Base-by-base conservation (phyloP, 2,329 filamentous ascomycete species). In the Ambrosiella cleistominuta region DNA sequence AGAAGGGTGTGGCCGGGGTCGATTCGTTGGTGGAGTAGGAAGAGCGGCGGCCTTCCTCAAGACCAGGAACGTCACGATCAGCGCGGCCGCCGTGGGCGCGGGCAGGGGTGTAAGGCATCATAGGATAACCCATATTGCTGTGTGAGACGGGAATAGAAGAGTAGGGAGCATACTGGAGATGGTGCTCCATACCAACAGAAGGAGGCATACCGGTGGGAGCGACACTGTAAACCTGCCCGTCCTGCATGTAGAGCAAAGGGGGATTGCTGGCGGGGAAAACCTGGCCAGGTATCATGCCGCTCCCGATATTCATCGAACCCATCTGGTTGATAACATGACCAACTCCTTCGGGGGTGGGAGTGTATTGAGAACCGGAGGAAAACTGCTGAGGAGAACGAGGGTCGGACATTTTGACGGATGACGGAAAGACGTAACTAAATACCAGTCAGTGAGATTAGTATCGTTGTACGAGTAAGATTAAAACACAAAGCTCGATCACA, bases 11-110 rank as follows among this genome's bases (percentile, higher is more conserved):
- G 3, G 81, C 77, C 2, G 81, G 78, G 35, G 79, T 77, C 7
- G 81, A 85, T 67, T 83, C 81, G 3, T 76, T 84, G 36, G 81
- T 84, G 1, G 81, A 84, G 67, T 84, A 83, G 1, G 81, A 84
- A 13, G 79, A 80, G 56, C 81, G 79, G 27, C 81, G 80, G 27
- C 62, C 62, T 60, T 83, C 83, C 63, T 84, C 80, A 37, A 84
- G 71, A 38, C 73, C 77, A 15, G 81, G 81, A 13, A 57, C 76
- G 40, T 83, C 77, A 36, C 74, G 72, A 54, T 74, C 73, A 12
- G 67, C 69, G 64, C 69, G 70, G 39, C 77, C 74, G 54, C 72
- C 68, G 38, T 74, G 76, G 61, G 75, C 72, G 15, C 77, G 75
- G n/a, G 73, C 75, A 17, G 78, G 75, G 11, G 76, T 78, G 65